Evolutionary conservation across 129 eudicot species (phyloP), one percentile per base, ranked within the genome.

Genomic region (Cynara cardunculus): DNA sequence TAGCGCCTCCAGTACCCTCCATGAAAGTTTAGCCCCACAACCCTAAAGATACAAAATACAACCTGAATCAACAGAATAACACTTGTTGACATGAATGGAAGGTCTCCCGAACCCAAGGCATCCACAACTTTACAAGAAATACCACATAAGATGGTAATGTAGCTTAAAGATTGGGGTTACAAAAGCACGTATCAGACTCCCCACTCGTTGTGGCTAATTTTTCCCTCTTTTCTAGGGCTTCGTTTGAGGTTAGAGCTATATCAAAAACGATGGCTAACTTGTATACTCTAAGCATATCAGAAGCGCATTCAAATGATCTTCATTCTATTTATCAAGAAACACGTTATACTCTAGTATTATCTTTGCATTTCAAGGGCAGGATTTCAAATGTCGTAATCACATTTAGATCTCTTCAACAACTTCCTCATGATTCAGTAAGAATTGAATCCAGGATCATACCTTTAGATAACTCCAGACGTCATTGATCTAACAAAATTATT

Each of bases 1-100:
- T 84, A 61, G 72, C 85, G 78, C 78, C 87, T 79, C 85, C 91
- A 83, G 30, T 41, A 41, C 89, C 86, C 80, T 91, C 98, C 98
- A 91, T 94, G 44, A 25, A 79, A 28, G 81, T 26, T 73, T 22
- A 76, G 68, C 72, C 44, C 37, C 73, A 27, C 66, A 72, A 75
- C 82, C 85, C 84, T 85, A 80, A 46, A 80, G n/a, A 77, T 41
- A 80, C 53, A 28, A 46, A 85, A 83, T 12, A 65, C 32, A 84
- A 82, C 46, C 39, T 77, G 71, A 67, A 75, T 88, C 66, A 84
- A 41, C 72, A 65, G 6, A 26, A 39, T 22, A 61, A 61, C 26
- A 61, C 25, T 53, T 53, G 64, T 53, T 53, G 18, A 53, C 64
- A 53, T 11, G 22, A 53, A 53, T 53, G 22, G 6, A 53, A 14